Conservation (phyloP, 257 asterid species). For the Penstemon barbatus region DNA sequence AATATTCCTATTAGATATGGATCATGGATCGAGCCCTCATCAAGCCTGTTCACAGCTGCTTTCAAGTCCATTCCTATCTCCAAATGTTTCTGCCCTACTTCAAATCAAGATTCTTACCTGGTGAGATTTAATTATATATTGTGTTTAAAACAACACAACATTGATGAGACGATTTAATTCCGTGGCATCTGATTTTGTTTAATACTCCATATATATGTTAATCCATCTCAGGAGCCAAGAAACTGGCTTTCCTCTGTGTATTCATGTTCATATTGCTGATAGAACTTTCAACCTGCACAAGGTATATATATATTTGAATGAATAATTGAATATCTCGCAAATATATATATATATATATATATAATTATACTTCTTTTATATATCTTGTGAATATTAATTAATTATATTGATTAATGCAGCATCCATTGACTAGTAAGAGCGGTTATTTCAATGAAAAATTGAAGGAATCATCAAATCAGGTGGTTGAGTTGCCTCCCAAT, state of each 20-base stretch:
- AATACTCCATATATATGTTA: background rate
- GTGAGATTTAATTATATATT: slow-evolving; percentile 29
- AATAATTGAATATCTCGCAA: background rate
- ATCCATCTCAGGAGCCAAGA: slow-evolving; percentile 61
- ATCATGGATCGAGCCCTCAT: slow-evolving; percentile 27
- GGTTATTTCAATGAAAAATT: slow-evolving; percentile 58
- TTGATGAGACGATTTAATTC: background rate
- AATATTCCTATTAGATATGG: slow-evolving; percentile 23
- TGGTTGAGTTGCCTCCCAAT: slow-evolving; percentile 47
- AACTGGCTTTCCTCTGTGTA: slow-evolving; percentile 63
- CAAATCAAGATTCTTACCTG: slow-evolving; percentile 74
- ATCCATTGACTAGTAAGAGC: slow-evolving; percentile 54
- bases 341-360: no score
- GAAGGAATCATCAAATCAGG: slow-evolving; percentile 48
- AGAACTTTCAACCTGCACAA: slow-evolving; percentile 70
- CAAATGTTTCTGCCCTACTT: slow-evolving; percentile 62
- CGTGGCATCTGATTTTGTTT: slow-evolving; percentile 8
- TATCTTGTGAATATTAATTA: background rate
- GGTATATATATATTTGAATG: slow-evolving; percentile 32
- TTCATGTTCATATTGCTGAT: slow-evolving; percentile 50
- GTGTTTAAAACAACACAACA: background rate
- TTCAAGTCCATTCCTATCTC: slow-evolving; percentile 59
- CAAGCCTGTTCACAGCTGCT: slow-evolving; percentile 29
- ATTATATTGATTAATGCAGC: slow-evolving; percentile 33
- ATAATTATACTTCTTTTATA: background rate